Base-by-base conservation (phyloP, 2,329 filamentous ascomycete genomes). In the Cyphellophora attinorum region DNA sequence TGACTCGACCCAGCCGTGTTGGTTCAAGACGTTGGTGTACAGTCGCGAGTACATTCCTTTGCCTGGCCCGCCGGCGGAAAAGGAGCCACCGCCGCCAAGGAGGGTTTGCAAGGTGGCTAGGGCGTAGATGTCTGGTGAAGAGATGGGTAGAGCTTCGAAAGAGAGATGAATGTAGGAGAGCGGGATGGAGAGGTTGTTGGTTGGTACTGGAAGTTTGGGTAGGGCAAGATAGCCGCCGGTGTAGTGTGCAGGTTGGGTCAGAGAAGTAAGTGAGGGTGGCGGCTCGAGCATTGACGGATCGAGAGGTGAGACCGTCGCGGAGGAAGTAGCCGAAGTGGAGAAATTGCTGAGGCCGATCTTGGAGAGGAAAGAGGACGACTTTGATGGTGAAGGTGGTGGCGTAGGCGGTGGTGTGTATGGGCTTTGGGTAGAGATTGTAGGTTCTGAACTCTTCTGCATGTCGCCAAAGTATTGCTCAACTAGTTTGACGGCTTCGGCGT, bases 21-120 rank as follows among this genome's bases (percentile, higher is more conserved):
- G 88, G 67, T 98, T 98, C 33, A 98, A 74, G 1, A 96, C 89
- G 57, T 95, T 94, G 44, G 88, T 96, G 69, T 95, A 98, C 6
- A 98, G 75, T 10, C 91, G 81, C 23, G 85, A 93, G 69, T 96
- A 96, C 91, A 98, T 98, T 58, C 91, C 91, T 67, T 98, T 98
- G 34, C 91, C 91, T 4, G 91, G 91, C 0, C 91, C 91, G 50
- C 91, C 91, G 35, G 91, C 91, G 11, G 85, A 93, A 67, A 98
- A 98, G 37, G 88, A 95, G 15, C 91, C 91, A 31, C 91, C 91
- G 31, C 91, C 91, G 38, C 91, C 91, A 19, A 98, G 83, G 6
- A 98, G 80, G 1, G 86, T 96, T 61, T 96, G 93, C 1, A 98
- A 71, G 1, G 89, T 94, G 5, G 91, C 91, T 29, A 96, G 78